phyloP scores from a whole-genome alignment of 441 rosid species.

The Adansonia grandidieri region DNA sequence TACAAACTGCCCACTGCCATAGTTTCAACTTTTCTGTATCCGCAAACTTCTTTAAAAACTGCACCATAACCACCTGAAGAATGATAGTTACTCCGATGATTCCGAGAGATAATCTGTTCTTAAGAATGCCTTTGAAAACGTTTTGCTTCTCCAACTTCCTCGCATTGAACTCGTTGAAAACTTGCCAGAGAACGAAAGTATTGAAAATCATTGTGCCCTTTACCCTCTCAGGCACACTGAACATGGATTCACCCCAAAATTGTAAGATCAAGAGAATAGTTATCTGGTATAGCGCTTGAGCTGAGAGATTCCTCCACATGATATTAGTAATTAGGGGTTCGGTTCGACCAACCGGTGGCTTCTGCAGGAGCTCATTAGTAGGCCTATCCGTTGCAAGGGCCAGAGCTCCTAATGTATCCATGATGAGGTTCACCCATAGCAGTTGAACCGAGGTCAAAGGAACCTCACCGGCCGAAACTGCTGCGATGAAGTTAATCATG shows the following conservation, averaged over 20 bases:
- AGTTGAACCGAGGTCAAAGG: constrained; percentile 61
- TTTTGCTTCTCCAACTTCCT: constrained; percentile 53
- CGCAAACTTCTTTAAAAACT: constrained; percentile 49
- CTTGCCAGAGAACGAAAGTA: constrained; percentile 51
- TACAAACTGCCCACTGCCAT: constrained; percentile 48
- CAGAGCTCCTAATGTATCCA: constrained; percentile 58
- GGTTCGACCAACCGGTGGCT: constrained; percentile 42
- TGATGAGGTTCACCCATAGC: constrained; percentile 59
- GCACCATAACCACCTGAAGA: constrained; percentile 50
- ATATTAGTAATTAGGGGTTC: constrained; percentile 46
- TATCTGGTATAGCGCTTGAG: constrained; percentile 51
- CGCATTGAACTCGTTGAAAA: constrained; percentile 57
- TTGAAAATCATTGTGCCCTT: constrained; percentile 53
- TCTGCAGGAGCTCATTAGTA: constrained; percentile 46
- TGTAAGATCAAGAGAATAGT: constrained; percentile 40
- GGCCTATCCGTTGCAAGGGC: constrained; percentile 57
- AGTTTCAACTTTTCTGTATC: constrained; percentile 48
- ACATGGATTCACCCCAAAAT: constrained; percentile 42
- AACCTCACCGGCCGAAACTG: constrained; percentile 47
- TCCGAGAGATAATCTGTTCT: constrained; percentile 37
- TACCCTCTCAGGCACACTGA: constrained; percentile 36
- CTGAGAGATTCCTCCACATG: constrained; percentile 54
- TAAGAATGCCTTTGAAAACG: constrained; percentile 42
- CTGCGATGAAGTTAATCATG: constrained; percentile 49
- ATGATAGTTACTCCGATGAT: constrained; percentile 42